Evolutionary conservation across 192 early-diverging fungal genomes (phyloP), one percentile per base, ranked within the genome.

Genomic region (Coemansia furcata): DNA sequence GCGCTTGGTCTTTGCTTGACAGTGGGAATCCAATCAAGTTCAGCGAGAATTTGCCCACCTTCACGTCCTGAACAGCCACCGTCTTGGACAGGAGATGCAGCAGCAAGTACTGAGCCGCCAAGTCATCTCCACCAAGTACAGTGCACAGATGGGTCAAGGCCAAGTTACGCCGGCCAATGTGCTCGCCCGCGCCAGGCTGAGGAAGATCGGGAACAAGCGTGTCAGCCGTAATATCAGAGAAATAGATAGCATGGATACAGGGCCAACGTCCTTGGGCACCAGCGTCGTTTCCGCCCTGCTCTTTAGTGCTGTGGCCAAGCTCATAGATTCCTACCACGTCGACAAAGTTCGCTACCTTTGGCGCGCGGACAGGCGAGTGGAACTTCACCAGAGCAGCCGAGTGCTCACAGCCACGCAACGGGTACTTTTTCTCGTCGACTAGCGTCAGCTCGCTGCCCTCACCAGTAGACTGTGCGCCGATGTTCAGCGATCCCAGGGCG

Each of bases 91-190:
- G 72, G 35, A 90, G 70, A 60, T 92, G 88, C 8, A 93, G 79
- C 33, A 92, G 71, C 19, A 92, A 82, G 39, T 86, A 88, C 64
- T 90, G 89, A 4, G 90, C 89, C 29, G 85, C 89, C 67, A 92
- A 65, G 10, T 69, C 59, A 77, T 92, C 92, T 17, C 85, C 88
- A 23, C 80, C 77, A 37, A 93, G 79, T 14, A 82, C 83, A 3
- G 79, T 50, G 7, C 86, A 68, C 72, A 93, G 85, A 66, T 92
- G 86, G 3, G 50, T 11, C 42, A 78, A 30, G 19, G 65, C 64
- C 66, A 80, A 69, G 40, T 49, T 62, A 26, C 64, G 78, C 9
- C 68, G 68, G 17, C 38, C 63, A n/a, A 29, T 12, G 33, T 69
- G 67, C n/a, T 69, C 71, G 3, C 42, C 44, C n/a, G 59, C 33